Conservation (phyloP, 2,329 filamentous ascomycete genomes). For the Pochonia chlamydosporia region DNA sequence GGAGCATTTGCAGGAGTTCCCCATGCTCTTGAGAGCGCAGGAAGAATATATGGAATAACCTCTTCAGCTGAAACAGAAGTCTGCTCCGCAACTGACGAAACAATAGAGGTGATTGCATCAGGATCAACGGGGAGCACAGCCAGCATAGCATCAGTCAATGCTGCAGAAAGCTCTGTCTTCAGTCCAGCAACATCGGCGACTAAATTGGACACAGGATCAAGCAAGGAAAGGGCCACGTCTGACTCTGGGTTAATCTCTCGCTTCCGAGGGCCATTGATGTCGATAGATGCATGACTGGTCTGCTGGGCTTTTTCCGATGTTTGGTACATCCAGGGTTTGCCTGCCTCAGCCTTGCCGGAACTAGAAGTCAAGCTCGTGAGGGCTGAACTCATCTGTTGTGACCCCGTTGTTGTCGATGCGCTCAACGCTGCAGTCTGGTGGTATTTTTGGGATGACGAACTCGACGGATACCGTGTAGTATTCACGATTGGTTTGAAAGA, state of each 20-base stretch:
- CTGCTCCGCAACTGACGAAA: conserved; percentile 13
- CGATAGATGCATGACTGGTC: background rate
- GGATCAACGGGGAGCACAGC: conserved; percentile 13
- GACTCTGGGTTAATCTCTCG: background rate
- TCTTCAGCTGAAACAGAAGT: conserved; percentile 8
- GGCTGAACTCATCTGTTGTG: background rate
- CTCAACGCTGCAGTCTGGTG: background rate
- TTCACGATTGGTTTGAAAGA: conserved; percentile 8
- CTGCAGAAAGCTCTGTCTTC: conserved; percentile 14
- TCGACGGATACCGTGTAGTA: background rate
- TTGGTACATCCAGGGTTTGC: background rate
- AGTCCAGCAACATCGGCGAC: conserved; percentile 12
- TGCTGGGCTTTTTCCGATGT: conserved; percentile 1
- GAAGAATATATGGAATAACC: conserved; percentile 16
- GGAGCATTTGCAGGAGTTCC: conserved; percentile 7
- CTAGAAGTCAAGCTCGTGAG: background rate
- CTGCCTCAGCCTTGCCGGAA: background rate
- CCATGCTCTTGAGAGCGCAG: conserved; percentile 15
- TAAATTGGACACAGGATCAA: conserved; percentile 13
- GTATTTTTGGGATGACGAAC: background rate
- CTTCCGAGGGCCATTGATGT: background rate
- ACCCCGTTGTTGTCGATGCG: background rate
- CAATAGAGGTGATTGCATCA: conserved; percentile 10
- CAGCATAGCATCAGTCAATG: conserved; percentile 16
- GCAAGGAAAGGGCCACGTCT: conserved; percentile 9